Evolutionary conservation across 2,329 filamentous ascomycete genomes (phyloP).

Genomic region (Alternaria consortialis): DNA sequence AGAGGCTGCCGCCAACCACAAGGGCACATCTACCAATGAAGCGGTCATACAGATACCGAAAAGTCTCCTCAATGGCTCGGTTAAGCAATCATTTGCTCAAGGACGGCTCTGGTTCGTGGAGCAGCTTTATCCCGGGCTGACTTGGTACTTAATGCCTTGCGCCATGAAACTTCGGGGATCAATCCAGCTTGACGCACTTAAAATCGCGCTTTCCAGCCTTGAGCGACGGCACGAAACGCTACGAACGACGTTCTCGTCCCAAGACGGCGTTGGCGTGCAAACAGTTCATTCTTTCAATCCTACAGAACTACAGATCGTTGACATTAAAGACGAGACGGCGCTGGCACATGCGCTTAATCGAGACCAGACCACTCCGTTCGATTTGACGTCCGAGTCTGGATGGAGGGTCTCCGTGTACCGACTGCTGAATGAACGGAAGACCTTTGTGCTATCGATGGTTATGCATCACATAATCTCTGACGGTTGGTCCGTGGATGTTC

Average conservation of each 20-base stretch:
- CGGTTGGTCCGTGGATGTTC: conserved; percentile 17
- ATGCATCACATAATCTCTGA: conserved; percentile 23
- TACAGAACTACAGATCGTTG: neutral
- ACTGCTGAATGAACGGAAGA: neutral
- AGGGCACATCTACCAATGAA: neutral
- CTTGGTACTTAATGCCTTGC: conserved; percentile 3
- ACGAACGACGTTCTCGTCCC: neutral
- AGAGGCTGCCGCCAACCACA: neutral
- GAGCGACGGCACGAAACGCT: conserved; percentile 7
- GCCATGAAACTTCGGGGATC: neutral
- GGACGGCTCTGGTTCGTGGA: conserved; percentile 9
- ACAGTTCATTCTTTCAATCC: neutral
- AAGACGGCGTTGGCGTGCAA: neutral
- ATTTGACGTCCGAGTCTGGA: neutral
- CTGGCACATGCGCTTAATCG: neutral
- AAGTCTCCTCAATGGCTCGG: neutral
- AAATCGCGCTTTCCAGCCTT: neutral
- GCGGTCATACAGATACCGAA: neutral
- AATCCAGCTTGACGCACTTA: neutral
- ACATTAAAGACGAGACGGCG: neutral
- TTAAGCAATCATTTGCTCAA: conserved; percentile 5
- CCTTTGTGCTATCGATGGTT: conserved; percentile 12
- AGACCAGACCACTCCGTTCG: conserved; percentile 6
- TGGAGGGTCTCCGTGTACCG: conserved; percentile 4
- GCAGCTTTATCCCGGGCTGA: conserved; percentile 1